These are phyloP conservation scores for Phytophthora idaei DNA, from an alignment of 352 stramenopile genomes.

Conservation along the genomic window DNA sequence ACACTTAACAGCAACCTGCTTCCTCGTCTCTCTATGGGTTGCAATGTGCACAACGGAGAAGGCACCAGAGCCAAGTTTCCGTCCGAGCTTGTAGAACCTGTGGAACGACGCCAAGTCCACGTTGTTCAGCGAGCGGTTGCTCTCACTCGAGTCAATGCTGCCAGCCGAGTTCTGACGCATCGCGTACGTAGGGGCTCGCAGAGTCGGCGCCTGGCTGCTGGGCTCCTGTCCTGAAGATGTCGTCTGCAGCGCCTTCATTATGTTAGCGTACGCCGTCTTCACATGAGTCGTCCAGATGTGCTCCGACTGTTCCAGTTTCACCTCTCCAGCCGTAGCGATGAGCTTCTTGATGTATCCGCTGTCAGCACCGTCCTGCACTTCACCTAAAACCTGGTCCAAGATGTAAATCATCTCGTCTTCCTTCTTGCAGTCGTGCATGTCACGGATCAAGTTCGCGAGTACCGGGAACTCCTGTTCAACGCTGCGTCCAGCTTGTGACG, in stretches of 20 bases:
- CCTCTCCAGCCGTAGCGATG: constrained; percentile 69
- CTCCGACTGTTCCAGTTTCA: constrained; percentile 65
- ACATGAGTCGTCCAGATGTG: constrained; percentile 75
- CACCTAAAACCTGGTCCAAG: constrained; percentile 77
- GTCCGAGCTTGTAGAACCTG: constrained; percentile 79
- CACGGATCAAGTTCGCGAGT: constrained; percentile 74
- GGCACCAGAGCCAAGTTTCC: constrained; percentile 84
- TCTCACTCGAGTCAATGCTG: constrained; percentile 42
- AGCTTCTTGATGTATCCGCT: constrained; percentile 79
- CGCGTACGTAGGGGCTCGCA: constrained; percentile 34
- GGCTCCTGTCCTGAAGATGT: constrained; percentile 35
- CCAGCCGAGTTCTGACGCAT: constrained; percentile 54
- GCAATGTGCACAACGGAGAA: constrained; percentile 91
- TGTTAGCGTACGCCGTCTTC: constrained; percentile 72
- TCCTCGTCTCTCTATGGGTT: constrained; percentile 69
- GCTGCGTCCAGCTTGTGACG: constrained; percentile 52
- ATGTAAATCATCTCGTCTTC: constrained; percentile 88
- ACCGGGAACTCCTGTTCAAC: constrained; percentile 78
- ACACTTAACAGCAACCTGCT: constrained; percentile 85
- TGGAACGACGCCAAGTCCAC: constrained; percentile 59
- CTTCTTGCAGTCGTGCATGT: constrained; percentile 74
- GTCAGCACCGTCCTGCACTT: constrained; percentile 69
- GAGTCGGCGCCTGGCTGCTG: constrained; percentile 29
- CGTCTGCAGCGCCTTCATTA: constrained; percentile 80
- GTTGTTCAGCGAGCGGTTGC: constrained; percentile 38